Conservation (phyloP, 2,329 filamentous ascomycete species). For the Zymoseptoria tritici region DNA sequence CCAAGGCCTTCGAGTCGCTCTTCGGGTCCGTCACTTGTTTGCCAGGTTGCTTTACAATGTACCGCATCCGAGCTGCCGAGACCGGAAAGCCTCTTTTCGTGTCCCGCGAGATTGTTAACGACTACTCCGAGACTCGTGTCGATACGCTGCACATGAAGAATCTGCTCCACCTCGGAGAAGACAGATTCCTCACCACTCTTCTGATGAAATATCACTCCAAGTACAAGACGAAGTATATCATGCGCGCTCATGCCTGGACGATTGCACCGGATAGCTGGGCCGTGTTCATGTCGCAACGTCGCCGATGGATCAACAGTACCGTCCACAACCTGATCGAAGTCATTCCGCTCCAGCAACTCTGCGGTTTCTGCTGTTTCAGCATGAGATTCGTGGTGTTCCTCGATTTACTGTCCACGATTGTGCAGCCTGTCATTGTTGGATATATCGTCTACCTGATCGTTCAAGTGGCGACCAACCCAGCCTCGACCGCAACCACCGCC, state of each 20-base stretch:
- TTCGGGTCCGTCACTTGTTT: constrained; percentile 97
- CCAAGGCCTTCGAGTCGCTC: constrained; percentile 93
- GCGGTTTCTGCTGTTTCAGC: constrained; percentile 99
- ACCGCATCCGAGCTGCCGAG: constrained; percentile 88
- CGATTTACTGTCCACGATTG: constrained; percentile 82
- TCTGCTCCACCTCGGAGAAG: constrained; percentile 88
- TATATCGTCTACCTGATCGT: constrained; percentile 89
- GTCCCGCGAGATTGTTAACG: constrained; percentile 80
- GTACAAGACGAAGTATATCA: constrained; percentile 98
- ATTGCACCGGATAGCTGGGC: constrained; percentile 90
- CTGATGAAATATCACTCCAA: constrained; percentile 85
- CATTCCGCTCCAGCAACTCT: constrained; percentile 85
- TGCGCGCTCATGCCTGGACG: constrained; percentile 87
- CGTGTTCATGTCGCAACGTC: constrained; percentile 95
- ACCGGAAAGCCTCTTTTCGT: constrained; percentile 94
- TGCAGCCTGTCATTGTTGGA: constrained; percentile 82
- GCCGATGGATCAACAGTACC: constrained; percentile 99
- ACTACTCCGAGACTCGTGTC: constrained; percentile 86
- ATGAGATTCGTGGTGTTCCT: constrained; percentile 98
- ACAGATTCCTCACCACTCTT: constrained; percentile 92
- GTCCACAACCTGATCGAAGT: constrained; percentile 96
- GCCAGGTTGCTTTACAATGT: constrained; percentile 99
- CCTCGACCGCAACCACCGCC: constrained; percentile 69
- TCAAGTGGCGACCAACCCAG: constrained; percentile 54
- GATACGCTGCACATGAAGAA: constrained; percentile 99